phyloP scores from a whole-genome alignment of 495 filamentous ascomycete species.

The Copromyces sp. region DNA sequence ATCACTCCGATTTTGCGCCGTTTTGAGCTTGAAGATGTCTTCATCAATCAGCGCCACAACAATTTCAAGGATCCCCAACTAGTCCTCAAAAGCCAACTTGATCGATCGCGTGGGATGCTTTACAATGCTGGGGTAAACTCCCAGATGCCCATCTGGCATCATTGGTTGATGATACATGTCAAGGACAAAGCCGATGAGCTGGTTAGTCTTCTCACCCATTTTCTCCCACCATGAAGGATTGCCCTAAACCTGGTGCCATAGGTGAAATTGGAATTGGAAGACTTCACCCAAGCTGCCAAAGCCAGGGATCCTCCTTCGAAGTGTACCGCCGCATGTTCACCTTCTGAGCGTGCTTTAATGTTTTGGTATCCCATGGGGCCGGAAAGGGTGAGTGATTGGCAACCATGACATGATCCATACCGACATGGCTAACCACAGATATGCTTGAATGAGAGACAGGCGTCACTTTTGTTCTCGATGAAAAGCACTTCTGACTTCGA shows the following conservation, averaged over 20 bases:
- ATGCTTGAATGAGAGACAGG: neutral
- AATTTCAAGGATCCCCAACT: slow-evolving; percentile 20
- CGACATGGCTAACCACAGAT: neutral
- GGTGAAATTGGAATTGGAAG: slow-evolving; percentile 14
- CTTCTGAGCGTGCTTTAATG: slow-evolving; percentile 5
- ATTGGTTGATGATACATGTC: slow-evolving; percentile 23
- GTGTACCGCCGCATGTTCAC: slow-evolving; percentile 3
- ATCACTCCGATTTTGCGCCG: neutral
- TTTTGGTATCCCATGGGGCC: slow-evolving; percentile 10
- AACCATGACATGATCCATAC: neutral
- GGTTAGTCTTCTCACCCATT: slow-evolving; percentile 5
- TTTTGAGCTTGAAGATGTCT: slow-evolving; percentile 15
- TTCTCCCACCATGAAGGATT: neutral
- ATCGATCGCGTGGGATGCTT: slow-evolving; percentile 7
- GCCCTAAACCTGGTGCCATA: neutral
- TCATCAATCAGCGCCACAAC: slow-evolving; percentile 11
- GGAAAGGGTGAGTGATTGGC: neutral
- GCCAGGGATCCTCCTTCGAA: neutral
- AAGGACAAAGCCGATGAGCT: slow-evolving; percentile 25
- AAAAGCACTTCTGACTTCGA: slow-evolving; percentile 9
- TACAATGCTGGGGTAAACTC: slow-evolving; percentile 8
- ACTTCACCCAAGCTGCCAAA: slow-evolving; percentile 4
- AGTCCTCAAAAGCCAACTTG: slow-evolving; percentile 18
- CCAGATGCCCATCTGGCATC: slow-evolving; percentile 7
- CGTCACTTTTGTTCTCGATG: slow-evolving; percentile 10